Evolutionary conservation across 495 filamentous ascomycete species (phyloP), one percentile per base, ranked within the genome.

Genomic region (Stereocaulon alpinum): DNA sequence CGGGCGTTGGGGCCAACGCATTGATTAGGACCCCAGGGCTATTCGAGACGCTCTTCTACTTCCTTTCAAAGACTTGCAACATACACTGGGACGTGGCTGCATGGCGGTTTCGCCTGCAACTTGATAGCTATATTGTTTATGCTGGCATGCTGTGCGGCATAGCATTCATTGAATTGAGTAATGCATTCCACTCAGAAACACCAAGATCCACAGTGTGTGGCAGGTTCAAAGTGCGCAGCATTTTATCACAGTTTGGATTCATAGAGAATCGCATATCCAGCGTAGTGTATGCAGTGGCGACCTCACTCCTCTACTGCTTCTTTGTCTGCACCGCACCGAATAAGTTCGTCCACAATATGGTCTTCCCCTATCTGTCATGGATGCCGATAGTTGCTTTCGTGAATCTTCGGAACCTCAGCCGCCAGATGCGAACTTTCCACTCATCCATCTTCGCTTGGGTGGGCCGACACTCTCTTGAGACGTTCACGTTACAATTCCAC

Each of bases 401-500:
- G 41, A 65, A 73, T 15, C 64, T 86, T 10, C 73, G 82, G 20
- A 85, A 82, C 63, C 67, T 71, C 1, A 73, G 70, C 50, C 61
- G 62, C 3, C 42, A 61, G 18, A 58, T 78, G 14, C 69, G 78
- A 32, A 74, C 71, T 22, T 63, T 67, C 47, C 68, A 80, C 61
- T 78, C 76, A 6, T 45, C 45, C 0, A 55, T 70, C 22, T 82
- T 82, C 52, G 72, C 79, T 6, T 80, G 76, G 72, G 63, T 85
- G 0, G 83, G 83, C 11, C 71, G 71, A 9, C 72, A 71, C 41
- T 80, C 80, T 6, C 70, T 85, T 6, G 83, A 84, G 62, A 79
- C 78, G 1, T 85, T 82, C 60, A 72, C 80, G 17, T 64, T 86
- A 29, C 81, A 84, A 53, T 77, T 76, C 65, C 83, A 86, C 62